A percentile compares a stretch with the other conserved stretches of the same genome.
These are phyloP conservation scores for Tetrahymena borealis DNA, from an alignment of 73 alveolate species.

Conservation along the genomic window DNA sequence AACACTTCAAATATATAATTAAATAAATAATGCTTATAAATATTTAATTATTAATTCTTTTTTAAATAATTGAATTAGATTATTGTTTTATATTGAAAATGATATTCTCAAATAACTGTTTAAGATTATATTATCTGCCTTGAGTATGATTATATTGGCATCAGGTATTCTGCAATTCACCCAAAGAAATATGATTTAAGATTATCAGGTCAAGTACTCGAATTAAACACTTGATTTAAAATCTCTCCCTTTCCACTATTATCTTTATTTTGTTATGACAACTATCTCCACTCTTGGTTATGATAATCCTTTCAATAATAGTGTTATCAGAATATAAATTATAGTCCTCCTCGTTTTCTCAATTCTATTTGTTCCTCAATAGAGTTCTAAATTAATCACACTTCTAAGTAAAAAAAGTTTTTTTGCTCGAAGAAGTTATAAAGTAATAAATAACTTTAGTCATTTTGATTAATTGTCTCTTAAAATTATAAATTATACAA, in stretches of 20 bases:
- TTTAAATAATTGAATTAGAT: neutral
- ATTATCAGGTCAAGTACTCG: neutral
- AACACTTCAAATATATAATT: no score
- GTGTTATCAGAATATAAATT: constrained; percentile 66
- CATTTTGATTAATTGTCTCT: neutral
- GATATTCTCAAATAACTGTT: constrained; percentile 18
- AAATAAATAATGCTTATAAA: no score
- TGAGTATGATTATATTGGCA: constrained; percentile 25
- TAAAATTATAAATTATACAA: constrained; percentile 33
- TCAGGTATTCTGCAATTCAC: constrained; percentile 34
- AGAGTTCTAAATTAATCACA: constrained; percentile 74
- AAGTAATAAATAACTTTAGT: constrained; percentile 27
- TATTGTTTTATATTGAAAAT: constrained; percentile 7
- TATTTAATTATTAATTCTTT: neutral
- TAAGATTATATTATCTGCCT: neutral
- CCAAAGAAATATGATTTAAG: neutral
- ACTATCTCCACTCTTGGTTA: constrained; percentile 89
- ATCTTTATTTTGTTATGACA: constrained; percentile 79
- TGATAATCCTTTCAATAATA: constrained; percentile 81
- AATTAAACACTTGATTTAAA: neutral
- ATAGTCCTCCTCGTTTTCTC: constrained; percentile 73
- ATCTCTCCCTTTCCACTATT: constrained; percentile 57
- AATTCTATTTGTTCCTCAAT: constrained; percentile 73
- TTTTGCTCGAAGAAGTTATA: constrained; percentile 71
- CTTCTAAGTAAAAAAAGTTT: constrained; percentile 68